Evolutionary conservation across 1,284 basidiomycete genomes (phyloP), one percentile per base, ranked within the genome.

Genomic region (Ganoderma leucocontextum): DNA sequence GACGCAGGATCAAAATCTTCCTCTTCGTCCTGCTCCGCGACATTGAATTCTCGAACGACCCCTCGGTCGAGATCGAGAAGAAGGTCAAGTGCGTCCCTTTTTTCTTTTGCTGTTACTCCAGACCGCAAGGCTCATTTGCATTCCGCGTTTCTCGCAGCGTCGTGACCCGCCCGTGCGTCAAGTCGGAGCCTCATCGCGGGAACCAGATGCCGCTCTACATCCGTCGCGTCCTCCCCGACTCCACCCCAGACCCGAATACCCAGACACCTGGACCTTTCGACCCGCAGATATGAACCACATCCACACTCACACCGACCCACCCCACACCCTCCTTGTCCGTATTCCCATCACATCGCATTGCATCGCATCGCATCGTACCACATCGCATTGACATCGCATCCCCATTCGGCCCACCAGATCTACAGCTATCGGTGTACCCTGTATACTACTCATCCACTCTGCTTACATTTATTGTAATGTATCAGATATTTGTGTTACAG

Each of bases 131-230:
- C 47, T 42, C 25, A 53, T 36, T 9, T 49, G 69, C 68, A 71
- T 29, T 65, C 38, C 35, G 69, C 63, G 47, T 62, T 67, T 67
- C 64, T 72, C 47, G 60, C 65, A 87, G 87, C 74, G 83, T 89
- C 67, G 85, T 89, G 35, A 87, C 85, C 57, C 84, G 85, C 60
- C 87, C 87, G 22, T 83, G 85, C 73, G 83, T 89, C 66, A 87
- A 84, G 73, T 85, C 84, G 19, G 80, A 83, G 68, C 82, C 83
- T 33, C 76, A 80, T 64, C 75, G 81, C 66, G 85, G 87, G 47
- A 88, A 87, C 77, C 86, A 86, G 78, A 87, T 88, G 85, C 87
- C 87, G 60, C 77, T 89, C 70, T 81, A 81, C 73, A 80, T 88
- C 64, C 81, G 80, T 17, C 72, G 68, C 38, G 69, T 77, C 25